Evolutionary conservation across 345 rosid species (phyloP).

Genomic region (Durio zibethinus): DNA sequence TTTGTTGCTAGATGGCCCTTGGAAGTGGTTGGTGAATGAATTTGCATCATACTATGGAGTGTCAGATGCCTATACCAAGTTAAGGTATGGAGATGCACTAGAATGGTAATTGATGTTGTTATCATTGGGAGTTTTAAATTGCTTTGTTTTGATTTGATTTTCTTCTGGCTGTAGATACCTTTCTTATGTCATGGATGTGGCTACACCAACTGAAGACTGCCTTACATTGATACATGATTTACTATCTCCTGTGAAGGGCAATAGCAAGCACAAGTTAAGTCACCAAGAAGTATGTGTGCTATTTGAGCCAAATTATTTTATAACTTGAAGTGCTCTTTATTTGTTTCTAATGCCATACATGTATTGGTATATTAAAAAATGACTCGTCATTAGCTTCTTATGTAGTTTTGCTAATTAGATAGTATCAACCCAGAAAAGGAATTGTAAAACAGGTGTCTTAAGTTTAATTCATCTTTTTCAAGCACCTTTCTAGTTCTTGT

Average conservation of each 20-base stretch:
- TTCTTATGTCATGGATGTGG: constrained; percentile 95
- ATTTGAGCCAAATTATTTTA: background rate
- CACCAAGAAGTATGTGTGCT: constrained; percentile 75
- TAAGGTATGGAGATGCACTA: constrained; percentile 47
- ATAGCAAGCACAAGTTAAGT: constrained; percentile 64
- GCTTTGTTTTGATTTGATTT: background rate
- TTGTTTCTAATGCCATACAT: background rate
- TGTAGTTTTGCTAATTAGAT: background rate
- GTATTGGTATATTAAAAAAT: background rate
- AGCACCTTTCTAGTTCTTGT: background rate
- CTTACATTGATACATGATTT: constrained; percentile 66
- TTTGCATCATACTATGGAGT: constrained; percentile 86
- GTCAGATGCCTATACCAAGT: constrained; percentile 79
- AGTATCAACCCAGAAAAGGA: background rate
- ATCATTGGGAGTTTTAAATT: background rate
- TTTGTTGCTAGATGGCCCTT: constrained; percentile 62
- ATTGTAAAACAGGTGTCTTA: background rate
- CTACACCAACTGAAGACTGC: constrained; percentile 90
- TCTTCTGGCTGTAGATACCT: constrained; percentile 56
- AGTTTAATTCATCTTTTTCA: background rate
- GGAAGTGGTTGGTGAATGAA: constrained; percentile 84
- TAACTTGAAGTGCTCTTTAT: background rate
- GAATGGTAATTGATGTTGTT: background rate
- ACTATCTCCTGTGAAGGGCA: constrained; percentile 68
- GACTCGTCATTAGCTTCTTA: background rate